Evolutionary conservation across 2,329 filamentous ascomycete genomes (phyloP), one percentile per base, ranked within the genome.

Genomic region (Domatiomyces catenatus): DNA sequence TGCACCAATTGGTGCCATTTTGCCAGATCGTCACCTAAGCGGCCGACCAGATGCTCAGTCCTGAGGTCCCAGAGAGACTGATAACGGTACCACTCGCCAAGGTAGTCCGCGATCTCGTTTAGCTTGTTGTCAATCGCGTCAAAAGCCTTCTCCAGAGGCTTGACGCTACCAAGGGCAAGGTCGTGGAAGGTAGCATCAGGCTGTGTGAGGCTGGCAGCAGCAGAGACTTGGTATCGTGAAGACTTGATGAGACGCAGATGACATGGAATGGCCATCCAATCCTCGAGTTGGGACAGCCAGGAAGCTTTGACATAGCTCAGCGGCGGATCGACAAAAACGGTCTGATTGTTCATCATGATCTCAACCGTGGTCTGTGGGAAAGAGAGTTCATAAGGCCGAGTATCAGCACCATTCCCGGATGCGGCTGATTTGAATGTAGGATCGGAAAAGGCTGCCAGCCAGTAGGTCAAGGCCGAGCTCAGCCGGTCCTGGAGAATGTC

Each of bases 61-160:
- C 94, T 90, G 51, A 98, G 75, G 71, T 98, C 92, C 92, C 92
- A 98, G 0, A 98, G 76, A 5, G 90, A 96, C 67, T 98, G 92
- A 69, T 96, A 98, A 61, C 95, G 92, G 45, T 98, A 75, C 92
- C 92, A 98, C 67, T 96, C 93, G 64, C 95, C 88, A 8, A 98
- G 87, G 59, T 98, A 98, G 3, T 75, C 74, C 39, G 84, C 79
- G 28, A 96, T 86, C 44, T 84, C 81, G 15, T 76, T 74, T 3
- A 98, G 71, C 67, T 92, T 94, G 57, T 79, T 79, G 66, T 96
- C 89, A 8, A 98, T 78, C 0, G 83, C 81, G 32, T 76, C 75
- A 64, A 96, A 95, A 0, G 94, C 89, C 53, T 82, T 77, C 45
- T 81, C 77, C 18, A 98, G 75, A 51, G 84, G 79, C 46, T 83